phyloP scores from a whole-genome alignment of 1,284 basidiomycete species.

The Ganoderma lucidum region DNA sequence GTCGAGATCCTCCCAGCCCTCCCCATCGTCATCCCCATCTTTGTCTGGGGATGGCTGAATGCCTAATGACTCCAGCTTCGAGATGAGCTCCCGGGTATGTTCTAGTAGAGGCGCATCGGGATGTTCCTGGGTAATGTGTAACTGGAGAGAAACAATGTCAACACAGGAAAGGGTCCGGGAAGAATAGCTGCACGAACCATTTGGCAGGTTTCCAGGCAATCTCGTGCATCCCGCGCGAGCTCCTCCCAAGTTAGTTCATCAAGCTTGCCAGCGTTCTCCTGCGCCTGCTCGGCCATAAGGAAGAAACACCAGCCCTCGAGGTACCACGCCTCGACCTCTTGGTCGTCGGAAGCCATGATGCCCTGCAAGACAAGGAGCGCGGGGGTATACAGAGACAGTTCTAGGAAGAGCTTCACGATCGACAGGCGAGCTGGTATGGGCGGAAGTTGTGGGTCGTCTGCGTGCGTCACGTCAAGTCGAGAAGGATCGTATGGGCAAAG shows the following conservation, averaged over 20 bases:
- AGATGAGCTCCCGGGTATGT: conserved; percentile 81
- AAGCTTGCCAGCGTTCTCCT: conserved; percentile 62
- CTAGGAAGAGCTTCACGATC: conserved; percentile 86
- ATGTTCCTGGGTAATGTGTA: conserved; percentile 78
- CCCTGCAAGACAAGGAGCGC: conserved; percentile 84
- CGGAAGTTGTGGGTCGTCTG: conserved; percentile 79
- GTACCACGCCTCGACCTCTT: conserved; percentile 93
- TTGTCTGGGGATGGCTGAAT: conserved; percentile 68
- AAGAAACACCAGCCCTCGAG: conserved; percentile 96
- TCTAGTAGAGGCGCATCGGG: conserved; percentile 82
- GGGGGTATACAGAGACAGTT: conserved; percentile 73
- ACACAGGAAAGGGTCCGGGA: not conserved
- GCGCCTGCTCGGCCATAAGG: conserved; percentile 74
- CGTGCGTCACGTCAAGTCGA: not conserved
- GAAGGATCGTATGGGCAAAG: not conserved
- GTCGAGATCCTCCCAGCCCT: conserved; percentile 62
- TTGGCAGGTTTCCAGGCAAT: conserved; percentile 86
- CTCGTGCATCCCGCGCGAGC: conserved; percentile 80
- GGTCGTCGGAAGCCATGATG: conserved; percentile 84
- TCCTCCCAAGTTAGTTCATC: conserved; percentile 79
- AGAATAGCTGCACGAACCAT: conserved; percentile 56
- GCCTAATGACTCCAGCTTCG: conserved; percentile 73
- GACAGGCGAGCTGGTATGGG: conserved; percentile 78
- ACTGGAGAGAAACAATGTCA: conserved; percentile 48
- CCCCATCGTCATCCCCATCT: conserved; percentile 57